Conservation (phyloP, 345 rosid species). For the Durio zibethinus region DNA sequence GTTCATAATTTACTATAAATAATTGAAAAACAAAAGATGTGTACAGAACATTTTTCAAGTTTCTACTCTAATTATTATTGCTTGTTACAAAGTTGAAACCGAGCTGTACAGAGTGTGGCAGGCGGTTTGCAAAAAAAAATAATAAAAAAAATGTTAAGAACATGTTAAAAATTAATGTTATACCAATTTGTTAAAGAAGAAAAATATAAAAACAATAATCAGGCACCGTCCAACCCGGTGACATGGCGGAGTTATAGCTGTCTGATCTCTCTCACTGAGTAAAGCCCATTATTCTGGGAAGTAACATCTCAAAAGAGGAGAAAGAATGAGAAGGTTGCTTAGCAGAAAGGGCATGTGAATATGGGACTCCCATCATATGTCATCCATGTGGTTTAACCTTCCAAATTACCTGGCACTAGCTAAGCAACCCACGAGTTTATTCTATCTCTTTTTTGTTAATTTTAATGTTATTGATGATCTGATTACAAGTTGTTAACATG, state of each 20-base stretch:
- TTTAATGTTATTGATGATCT: not conserved
- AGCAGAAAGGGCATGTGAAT: constrained; percentile 30
- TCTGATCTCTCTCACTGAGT: not conserved
- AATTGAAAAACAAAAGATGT: not conserved
- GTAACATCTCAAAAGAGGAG: not conserved
- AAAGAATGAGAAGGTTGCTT: constrained; percentile 5
- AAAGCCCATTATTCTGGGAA: not conserved
- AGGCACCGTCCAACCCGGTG: constrained; percentile 7
- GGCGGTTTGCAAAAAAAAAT: not conserved
- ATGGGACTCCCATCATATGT: constrained; percentile 12
- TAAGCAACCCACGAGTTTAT: constrained; percentile 15
- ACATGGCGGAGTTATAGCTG: not conserved
- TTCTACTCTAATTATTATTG: constrained; percentile 5
- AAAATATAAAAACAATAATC: not conserved
- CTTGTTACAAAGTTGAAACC: not conserved
- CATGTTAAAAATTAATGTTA: not conserved
- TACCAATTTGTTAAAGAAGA: not conserved
- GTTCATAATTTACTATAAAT: not conserved
- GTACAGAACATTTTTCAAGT: not conserved
- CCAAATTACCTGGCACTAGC: constrained; percentile 17
- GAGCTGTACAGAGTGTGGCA: not conserved
- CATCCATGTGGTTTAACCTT: constrained; percentile 33
- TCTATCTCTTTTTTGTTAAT: not conserved
- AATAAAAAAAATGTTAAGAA: not conserved
- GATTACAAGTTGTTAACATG: not conserved